These are phyloP conservation scores for Penicillium oxalicum DNA, from an alignment of 2,329 filamentous ascomycete genomes.

Conservation along the genomic window DNA sequence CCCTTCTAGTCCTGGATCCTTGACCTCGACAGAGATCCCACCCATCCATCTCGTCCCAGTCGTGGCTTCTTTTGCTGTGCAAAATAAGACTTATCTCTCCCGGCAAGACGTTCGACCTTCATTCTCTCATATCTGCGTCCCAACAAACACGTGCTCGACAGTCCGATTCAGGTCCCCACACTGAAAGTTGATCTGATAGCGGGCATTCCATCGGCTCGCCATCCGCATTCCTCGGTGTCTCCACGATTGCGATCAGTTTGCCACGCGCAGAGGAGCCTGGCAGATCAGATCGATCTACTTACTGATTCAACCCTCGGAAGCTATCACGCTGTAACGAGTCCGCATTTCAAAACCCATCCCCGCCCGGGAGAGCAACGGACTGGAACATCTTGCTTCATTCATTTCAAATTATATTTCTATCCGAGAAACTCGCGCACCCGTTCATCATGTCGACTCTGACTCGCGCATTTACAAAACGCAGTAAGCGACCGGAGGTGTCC, in stretches of 20 bases:
- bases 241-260: conserved; percentile 23
- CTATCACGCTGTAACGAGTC: too few species aligned
- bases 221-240: conserved; percentile 28
- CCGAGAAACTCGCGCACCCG: too few species aligned
- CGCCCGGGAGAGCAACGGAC: not conserved
- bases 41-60: conserved; percentile 5
- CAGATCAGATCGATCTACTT: conserved; percentile 7
- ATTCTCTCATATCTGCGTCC: conserved; percentile 14
- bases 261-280: conserved; percentile 21
- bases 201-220: conserved; percentile 23
- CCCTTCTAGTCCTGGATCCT: conserved; percentile 12
- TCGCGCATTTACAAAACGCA: conserved; percentile 46
- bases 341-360: too few species aligned
- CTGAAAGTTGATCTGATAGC: conserved; percentile 21
- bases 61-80: conserved; percentile 26
- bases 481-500: conserved; percentile 42
- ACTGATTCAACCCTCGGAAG: too few species aligned
- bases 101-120: conserved; percentile 13
- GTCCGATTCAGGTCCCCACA: not conserved
- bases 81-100: conserved; percentile 9
- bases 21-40: conserved; percentile 12
- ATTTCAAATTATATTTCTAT: too few species aligned
- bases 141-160: conserved; percentile 7
- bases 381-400: too few species aligned
- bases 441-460: conserved; percentile 35